Evolutionary conservation across 2,329 filamentous ascomycete species (phyloP).

Genomic region (Curvularia sp.): DNA sequence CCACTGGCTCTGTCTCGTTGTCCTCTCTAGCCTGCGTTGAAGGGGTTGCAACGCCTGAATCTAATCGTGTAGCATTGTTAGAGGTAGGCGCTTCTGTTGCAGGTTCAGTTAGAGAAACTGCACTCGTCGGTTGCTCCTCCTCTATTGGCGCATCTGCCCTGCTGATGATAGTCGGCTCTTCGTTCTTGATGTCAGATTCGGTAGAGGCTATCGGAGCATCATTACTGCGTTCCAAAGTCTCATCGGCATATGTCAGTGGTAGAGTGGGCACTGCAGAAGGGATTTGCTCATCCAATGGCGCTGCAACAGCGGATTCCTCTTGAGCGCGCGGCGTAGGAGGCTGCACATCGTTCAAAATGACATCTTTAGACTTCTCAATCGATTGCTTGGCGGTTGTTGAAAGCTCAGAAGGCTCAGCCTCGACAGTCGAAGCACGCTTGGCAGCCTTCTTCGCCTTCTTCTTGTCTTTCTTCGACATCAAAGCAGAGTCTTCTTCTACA

Average conservation of each 20-base stretch:
- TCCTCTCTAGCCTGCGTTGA: slow-evolving; percentile 6
- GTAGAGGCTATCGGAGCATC: background rate
- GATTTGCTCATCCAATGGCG: background rate
- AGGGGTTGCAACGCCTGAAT: background rate
- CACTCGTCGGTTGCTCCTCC: background rate
- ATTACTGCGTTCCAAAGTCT: background rate
- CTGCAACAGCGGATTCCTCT: background rate
- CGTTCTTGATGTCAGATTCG: background rate
- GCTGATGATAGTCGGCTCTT: background rate
- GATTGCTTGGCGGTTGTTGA: background rate
- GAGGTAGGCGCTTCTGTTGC: background rate
- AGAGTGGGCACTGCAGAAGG: background rate
- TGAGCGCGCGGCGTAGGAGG: background rate
- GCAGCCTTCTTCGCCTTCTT: slow-evolving; percentile 35
- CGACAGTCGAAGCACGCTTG: slow-evolving; percentile 20
- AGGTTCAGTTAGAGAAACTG: background rate
- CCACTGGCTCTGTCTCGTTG: slow-evolving; percentile 17
- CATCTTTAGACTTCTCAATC: background rate
- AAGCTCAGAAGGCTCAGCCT: slow-evolving; percentile 11
- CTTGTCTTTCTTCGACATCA: slow-evolving; percentile 30
- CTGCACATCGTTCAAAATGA: background rate
- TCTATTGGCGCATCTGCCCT: background rate
- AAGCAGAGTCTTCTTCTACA: slow-evolving; percentile 15
- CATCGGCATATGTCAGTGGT: background rate
- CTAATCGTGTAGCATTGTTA: background rate